Percentiles rank a stretch among this genome's conserved stretches.
Conservation (phyloP, 345 rosid species). For the Eucalyptus camaldulensis region DNA sequence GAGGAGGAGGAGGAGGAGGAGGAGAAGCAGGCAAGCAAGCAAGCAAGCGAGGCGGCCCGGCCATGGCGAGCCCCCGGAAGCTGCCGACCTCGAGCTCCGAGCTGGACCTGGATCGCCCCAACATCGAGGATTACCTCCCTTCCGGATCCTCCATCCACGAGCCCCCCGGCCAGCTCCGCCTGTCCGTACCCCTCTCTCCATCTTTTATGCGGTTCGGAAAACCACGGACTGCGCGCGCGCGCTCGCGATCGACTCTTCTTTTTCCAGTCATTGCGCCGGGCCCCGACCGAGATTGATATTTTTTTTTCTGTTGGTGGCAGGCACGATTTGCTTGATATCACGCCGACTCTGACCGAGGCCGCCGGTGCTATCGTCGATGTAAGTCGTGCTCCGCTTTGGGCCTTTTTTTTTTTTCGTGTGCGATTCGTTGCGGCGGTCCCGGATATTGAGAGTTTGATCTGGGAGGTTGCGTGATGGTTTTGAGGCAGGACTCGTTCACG, state of each 20-base stretch:
- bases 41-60: neutral
- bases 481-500: conserved; percentile 72
- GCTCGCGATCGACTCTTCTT: neutral
- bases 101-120: conserved; percentile 73
- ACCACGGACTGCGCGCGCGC: neutral
- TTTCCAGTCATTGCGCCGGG: neutral
- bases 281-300: neutral
- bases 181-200: conserved; percentile 20
- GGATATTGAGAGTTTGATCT: neutral
- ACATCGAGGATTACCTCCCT: conserved; percentile 93
- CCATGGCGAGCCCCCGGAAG: neutral
- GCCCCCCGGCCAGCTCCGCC: conserved; percentile 78
- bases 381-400: neutral
- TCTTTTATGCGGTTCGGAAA: neutral
- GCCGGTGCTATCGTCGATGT: conserved; percentile 98
- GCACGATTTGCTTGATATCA: conserved; percentile 85
- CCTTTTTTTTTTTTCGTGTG: neutral
- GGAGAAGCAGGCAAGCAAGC: neutral
- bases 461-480: neutral
- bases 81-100: conserved; percentile 63
- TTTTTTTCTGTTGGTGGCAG: conserved; percentile 9
- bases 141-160: conserved; percentile 81
- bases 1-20: neutral
- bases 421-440: neutral
- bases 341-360: conserved; percentile 88